phyloP scores from a whole-genome alignment of 208 protist genomes.

The Spongospora subterranea region DNA sequence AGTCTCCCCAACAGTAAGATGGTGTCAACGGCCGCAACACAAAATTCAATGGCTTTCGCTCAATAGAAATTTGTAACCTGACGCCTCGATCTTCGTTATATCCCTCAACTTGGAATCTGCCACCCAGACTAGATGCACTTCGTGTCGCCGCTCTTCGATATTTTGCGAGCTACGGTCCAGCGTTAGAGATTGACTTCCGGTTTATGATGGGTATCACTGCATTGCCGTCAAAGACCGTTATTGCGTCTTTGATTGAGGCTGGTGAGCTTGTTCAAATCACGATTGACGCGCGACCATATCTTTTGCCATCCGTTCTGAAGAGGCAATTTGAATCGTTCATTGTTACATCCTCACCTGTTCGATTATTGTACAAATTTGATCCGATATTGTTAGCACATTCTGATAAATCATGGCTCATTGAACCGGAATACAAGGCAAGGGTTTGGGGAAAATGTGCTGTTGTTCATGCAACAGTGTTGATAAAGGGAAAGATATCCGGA shows the following conservation, averaged over 20 bases:
- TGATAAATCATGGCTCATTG: slow-evolving; percentile 15
- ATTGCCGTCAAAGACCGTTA: neutral
- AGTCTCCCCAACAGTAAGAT: neutral
- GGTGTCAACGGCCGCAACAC: neutral
- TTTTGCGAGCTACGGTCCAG: neutral
- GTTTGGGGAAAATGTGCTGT: neutral
- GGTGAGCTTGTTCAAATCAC: neutral
- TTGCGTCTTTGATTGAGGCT: neutral
- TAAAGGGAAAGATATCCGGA: neutral
- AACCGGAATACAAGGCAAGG: neutral
- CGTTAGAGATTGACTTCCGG: slow-evolving; percentile 6
- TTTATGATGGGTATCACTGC: slow-evolving; percentile 11
- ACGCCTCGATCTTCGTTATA: neutral
- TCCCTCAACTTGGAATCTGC: neutral
- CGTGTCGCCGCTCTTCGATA: neutral
- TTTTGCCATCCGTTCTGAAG: neutral
- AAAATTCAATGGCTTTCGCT: too few species aligned
- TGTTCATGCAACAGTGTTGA: neutral
- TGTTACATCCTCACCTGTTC: neutral
- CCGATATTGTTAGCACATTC: neutral
- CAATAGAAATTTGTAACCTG: too few species aligned
- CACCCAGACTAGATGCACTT: neutral
- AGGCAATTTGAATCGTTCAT: neutral
- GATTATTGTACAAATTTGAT: slow-evolving; percentile 47
- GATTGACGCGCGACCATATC: neutral